phyloP scores from a whole-genome alignment of 2,329 filamentous ascomycete species.

The Claviceps quebecensis region DNA sequence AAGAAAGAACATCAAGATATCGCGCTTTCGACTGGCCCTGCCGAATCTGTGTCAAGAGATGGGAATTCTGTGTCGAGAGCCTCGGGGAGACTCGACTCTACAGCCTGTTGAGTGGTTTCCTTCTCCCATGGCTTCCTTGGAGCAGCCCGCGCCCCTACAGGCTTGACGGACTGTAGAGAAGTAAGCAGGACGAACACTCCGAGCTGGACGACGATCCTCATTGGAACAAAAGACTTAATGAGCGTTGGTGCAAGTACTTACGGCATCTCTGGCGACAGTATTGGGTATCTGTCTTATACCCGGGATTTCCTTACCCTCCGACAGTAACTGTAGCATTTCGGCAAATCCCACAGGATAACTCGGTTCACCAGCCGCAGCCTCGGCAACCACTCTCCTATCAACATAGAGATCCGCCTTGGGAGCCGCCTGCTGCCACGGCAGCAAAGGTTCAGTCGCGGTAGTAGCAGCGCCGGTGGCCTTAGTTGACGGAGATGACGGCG shows the following conservation, averaged over 20 bases:
- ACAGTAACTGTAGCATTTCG: conserved; percentile 74
- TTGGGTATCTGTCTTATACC: conserved; percentile 80
- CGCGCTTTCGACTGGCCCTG: not conserved
- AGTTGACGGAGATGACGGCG: not conserved
- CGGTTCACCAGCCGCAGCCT: conserved; percentile 30
- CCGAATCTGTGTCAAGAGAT: conserved; percentile 17
- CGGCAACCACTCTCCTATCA: conserved; percentile 20
- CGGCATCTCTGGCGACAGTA: conserved; percentile 58
- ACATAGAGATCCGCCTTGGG: conserved; percentile 33
- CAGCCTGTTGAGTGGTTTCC: conserved; percentile 17
- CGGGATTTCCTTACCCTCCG: conserved; percentile 67
- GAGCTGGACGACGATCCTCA: not conserved
- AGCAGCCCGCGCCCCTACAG: conserved; percentile 31
- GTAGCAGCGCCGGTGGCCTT: not conserved
- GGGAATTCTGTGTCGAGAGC: conserved; percentile 23
- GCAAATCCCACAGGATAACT: conserved; percentile 73
- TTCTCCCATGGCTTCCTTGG: conserved; percentile 69
- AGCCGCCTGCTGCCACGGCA: conserved; percentile 36
- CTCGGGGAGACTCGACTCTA: conserved; percentile 11
- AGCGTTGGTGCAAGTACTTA: conserved; percentile 22
- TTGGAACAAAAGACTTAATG: not conserved
- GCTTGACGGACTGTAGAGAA: conserved; percentile 28
- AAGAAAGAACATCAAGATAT: not conserved
- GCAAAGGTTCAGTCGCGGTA: conserved; percentile 6
- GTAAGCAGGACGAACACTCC: not conserved